Evolutionary conservation across 768 basidiomycete genomes (phyloP).

Genomic region (Tricholoma terreum): DNA sequence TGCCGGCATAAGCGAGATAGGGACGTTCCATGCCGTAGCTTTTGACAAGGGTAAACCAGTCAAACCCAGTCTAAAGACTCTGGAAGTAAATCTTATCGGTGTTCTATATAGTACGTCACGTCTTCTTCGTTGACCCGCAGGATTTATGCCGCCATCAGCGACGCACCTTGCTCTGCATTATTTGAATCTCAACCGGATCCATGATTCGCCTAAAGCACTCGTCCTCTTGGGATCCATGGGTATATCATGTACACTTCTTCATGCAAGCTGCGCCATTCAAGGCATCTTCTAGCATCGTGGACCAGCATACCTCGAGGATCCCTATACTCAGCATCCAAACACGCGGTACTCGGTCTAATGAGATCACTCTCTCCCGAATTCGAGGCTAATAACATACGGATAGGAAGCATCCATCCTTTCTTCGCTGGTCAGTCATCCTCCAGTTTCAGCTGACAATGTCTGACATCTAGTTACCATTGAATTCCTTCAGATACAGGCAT

Average conservation of each 20-base stretch:
- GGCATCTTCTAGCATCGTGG: conserved; percentile 44
- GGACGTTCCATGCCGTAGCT: conserved; percentile 25
- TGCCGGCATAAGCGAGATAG: conserved; percentile 43
- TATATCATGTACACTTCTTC: conserved; percentile 15
- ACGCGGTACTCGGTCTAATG: conserved; percentile 52
- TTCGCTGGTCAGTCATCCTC: conserved; percentile 41
- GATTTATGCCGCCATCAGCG: conserved; percentile 27
- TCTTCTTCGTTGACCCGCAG: background rate
- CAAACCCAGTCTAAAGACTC: conserved; percentile 41
- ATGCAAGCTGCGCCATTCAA: background rate
- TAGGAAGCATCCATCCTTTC: conserved; percentile 50
- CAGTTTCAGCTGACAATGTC: background rate
- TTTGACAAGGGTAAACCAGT: conserved; percentile 40
- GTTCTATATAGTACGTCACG: conserved; percentile 43
- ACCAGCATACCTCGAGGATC: conserved; percentile 38
- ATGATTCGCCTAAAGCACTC: conserved; percentile 45
- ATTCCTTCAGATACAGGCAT: conserved; percentile 43
- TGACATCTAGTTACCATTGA: background rate
- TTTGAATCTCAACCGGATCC: conserved; percentile 34
- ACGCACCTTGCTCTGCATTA: conserved; percentile 51
- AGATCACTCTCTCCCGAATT: conserved; percentile 40
- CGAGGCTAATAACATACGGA: conserved; percentile 36
- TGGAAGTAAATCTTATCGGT: conserved; percentile 49
- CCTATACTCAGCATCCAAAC: conserved; percentile 52
- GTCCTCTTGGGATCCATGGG: conserved; percentile 57